Percentiles rank a stretch among this genome's conserved stretches.
Evolutionary conservation across 208 protist genomes (phyloP).

Genomic region (Vickermania spadyakhi): DNA sequence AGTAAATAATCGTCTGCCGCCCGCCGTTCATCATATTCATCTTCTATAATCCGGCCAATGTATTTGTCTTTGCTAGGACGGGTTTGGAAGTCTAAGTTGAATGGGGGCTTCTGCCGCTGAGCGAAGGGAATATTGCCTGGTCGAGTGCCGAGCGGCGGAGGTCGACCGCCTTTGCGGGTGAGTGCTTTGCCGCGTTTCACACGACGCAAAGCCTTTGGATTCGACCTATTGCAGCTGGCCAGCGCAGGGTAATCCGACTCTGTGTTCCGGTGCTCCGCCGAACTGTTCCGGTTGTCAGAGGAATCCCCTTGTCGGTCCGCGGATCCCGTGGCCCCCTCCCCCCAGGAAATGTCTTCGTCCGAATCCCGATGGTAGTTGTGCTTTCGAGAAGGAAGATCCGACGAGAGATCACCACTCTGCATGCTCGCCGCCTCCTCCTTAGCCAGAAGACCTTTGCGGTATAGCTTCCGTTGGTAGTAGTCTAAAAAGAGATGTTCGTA

Average conservation of each 20-base stretch:
- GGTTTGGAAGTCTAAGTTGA: constrained; percentile 9
- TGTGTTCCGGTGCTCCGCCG: constrained; percentile 2
- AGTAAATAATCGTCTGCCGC: constrained; percentile 33
- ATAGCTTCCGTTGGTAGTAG: constrained; percentile 36
- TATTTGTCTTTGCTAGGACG: constrained; percentile 9
- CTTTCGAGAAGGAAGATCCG: constrained; percentile 10
- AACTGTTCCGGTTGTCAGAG: not conserved
- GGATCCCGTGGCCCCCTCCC: not conserved
- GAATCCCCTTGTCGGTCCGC: not conserved
- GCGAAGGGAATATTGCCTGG: not conserved
- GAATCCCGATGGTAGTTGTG: constrained; percentile 22
- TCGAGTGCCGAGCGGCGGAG: not conserved
- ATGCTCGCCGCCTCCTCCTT: constrained; percentile 14
- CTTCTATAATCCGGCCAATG: constrained; percentile 26
- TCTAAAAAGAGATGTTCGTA: constrained; percentile 63
- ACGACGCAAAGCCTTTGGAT: not conserved
- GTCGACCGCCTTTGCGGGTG: not conserved
- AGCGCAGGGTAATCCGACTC: constrained; percentile 12
- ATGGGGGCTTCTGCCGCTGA: constrained; percentile 1
- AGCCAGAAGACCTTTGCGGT: constrained; percentile 20
- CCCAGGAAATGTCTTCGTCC: not conserved
- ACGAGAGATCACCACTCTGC: constrained; percentile 8
- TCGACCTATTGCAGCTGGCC: constrained; percentile 11
- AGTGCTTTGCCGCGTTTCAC: not conserved
- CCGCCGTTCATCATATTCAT: constrained; percentile 27